phyloP scores from a whole-genome alignment of 768 basidiomycete genomes.

The Termitomyces sp. region DNA sequence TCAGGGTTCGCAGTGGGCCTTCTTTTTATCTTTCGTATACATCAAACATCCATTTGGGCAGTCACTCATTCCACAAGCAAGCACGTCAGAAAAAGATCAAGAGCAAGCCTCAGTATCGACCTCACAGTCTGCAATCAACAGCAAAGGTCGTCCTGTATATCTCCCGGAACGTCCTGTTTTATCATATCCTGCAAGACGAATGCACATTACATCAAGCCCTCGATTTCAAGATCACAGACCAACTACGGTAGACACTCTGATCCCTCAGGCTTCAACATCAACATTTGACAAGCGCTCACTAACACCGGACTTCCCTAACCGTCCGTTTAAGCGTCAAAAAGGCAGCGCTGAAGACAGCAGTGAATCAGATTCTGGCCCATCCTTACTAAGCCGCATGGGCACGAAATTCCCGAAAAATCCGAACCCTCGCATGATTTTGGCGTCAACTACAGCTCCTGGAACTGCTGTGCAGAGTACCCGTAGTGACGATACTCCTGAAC shows the following conservation, averaged over 20 bases:
- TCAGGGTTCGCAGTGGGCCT: constrained; percentile 53
- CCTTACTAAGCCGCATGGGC: constrained; percentile 39
- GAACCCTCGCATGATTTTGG: neutral
- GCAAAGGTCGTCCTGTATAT: neutral
- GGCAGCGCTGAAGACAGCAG: constrained; percentile 11
- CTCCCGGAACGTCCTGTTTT: constrained; percentile 5
- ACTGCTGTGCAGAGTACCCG: constrained; percentile 2
- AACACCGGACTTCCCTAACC: constrained; percentile 23
- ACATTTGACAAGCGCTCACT: constrained; percentile 10
- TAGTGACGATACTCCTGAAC: neutral
- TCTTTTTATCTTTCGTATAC: constrained; percentile 30
- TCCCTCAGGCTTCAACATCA: neutral
- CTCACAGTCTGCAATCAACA: constrained; percentile 1
- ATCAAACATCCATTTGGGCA: constrained; percentile 40
- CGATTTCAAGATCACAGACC: neutral
- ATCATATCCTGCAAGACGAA: constrained; percentile 9
- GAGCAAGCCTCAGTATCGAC: constrained; percentile 5
- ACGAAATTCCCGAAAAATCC: constrained; percentile 2
- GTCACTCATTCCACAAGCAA: constrained; percentile 25
- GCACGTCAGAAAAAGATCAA: constrained; percentile 3
- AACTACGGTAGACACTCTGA: neutral
- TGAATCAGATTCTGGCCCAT: constrained; percentile 21
- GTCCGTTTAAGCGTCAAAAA: constrained; percentile 30
- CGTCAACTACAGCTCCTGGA: neutral
- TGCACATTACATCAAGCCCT: constrained; percentile 9